Conservation (phyloP, 495 filamentous ascomycete species). For the Aspergillus carlsbadensis region DNA sequence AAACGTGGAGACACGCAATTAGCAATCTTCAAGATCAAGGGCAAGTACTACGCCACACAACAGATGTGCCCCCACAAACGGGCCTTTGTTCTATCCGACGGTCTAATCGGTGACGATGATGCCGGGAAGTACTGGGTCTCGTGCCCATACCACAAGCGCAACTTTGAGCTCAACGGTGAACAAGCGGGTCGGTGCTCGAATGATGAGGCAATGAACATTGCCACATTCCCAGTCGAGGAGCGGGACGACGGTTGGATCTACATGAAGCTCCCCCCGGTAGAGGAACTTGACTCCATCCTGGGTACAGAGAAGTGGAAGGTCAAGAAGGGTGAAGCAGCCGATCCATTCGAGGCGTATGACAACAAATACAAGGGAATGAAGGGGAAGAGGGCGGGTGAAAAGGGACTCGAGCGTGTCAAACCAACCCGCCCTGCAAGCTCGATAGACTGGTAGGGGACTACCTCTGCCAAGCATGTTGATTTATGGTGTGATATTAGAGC, state of each 20-base stretch:
- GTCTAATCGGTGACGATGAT: constrained; percentile 77
- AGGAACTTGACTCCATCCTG: constrained; percentile 79
- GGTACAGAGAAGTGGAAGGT: constrained; percentile 86
- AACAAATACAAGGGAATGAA: constrained; percentile 57
- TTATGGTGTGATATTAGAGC: constrained; percentile 10
- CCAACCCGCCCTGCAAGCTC: constrained; percentile 47
- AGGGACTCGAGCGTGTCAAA: constrained; percentile 34
- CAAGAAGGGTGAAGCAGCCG: constrained; percentile 63
- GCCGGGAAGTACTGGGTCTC: constrained; percentile 72
- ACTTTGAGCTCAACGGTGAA: constrained; percentile 73
- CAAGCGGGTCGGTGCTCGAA: constrained; percentile 73
- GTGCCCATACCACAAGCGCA: constrained; percentile 92
- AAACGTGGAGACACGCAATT: constrained; percentile 92
- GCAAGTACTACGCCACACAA: constrained; percentile 85
- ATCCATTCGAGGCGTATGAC: constrained; percentile 70
- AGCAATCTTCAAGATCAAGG: constrained; percentile 84
- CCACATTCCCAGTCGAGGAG: constrained; percentile 81
- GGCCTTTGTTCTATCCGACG: constrained; percentile 85
- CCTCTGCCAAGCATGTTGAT: neutral
- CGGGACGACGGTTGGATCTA: constrained; percentile 81
- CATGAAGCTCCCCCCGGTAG: constrained; percentile 77
- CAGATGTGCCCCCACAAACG: constrained; percentile 99
- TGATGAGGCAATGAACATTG: constrained; percentile 76
- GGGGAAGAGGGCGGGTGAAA: constrained; percentile 56
- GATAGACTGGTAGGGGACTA: constrained; percentile 65